These are phyloP conservation scores for Halophytophthora polymorphica DNA, from an alignment of 352 stramenopile species.

Conservation along the genomic window DNA sequence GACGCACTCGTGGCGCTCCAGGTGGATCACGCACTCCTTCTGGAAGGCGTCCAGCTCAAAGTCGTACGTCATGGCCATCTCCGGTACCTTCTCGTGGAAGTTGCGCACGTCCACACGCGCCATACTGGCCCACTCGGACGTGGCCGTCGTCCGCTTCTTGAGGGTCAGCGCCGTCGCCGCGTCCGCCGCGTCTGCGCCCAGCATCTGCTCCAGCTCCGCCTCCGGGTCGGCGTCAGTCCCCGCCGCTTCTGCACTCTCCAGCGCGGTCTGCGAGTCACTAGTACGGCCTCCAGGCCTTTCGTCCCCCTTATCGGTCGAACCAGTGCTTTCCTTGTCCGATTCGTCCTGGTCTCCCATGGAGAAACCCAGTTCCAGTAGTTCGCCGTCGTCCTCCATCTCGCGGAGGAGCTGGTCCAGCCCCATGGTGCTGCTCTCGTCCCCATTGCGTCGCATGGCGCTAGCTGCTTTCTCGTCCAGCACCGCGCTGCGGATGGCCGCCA, in stretches of 20 bases:
- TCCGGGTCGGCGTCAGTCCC: constrained; percentile 33
- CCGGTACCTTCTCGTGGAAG: constrained; percentile 78
- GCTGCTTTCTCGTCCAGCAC: constrained; percentile 67
- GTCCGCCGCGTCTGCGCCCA: constrained; percentile 20
- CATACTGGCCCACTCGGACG: constrained; percentile 74
- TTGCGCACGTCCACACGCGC: constrained; percentile 71
- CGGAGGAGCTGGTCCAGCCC: constrained; percentile 65
- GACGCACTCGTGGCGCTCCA: constrained; percentile 94
- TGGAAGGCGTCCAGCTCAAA: constrained; percentile 96
- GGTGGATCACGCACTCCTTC: constrained; percentile 94
- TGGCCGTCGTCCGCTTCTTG: constrained; percentile 13
- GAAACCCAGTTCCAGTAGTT: constrained; percentile 61
- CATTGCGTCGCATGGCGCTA: constrained; percentile 45
- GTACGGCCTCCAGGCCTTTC: background rate
- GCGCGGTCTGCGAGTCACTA: background rate
- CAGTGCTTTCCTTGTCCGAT: constrained; percentile 8
- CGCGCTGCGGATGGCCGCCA: constrained; percentile 49
- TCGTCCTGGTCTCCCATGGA: constrained; percentile 34
- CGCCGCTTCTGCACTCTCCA: constrained; percentile 1
- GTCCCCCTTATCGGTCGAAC: constrained; percentile 1
- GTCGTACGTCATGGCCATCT: constrained; percentile 78
- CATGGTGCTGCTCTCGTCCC: constrained; percentile 45
- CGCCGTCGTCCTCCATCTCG: constrained; percentile 69
- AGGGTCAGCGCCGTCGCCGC: constrained; percentile 4
- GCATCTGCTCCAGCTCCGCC: constrained; percentile 47